phyloP scores from a whole-genome alignment of 169 alveolate genomes.

The Plasmodium vivax region DNA sequence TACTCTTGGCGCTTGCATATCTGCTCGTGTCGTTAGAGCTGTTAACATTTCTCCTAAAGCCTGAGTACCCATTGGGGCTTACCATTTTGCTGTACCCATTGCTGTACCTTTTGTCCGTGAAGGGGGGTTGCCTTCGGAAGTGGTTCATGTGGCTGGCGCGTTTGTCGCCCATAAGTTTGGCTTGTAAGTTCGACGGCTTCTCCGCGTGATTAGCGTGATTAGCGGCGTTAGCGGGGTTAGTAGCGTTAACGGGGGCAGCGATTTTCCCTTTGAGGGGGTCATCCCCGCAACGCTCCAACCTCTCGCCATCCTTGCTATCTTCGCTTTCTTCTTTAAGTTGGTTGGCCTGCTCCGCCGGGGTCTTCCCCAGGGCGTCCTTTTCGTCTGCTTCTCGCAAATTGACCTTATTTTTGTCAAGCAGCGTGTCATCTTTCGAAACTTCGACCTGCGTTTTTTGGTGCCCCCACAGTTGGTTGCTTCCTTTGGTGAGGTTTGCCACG shows the following conservation, averaged over 20 bases:
- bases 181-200: background rate
- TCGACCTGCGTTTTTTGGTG: background rate
- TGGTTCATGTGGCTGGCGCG: background rate
- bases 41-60: constrained; percentile 34
- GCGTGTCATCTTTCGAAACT: background rate
- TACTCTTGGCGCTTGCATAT: constrained; percentile 15
- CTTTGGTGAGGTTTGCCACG: background rate
- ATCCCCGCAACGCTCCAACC: background rate
- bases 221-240: no score
- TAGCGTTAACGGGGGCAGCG: background rate
- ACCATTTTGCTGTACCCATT: constrained; percentile 1
- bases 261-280: background rate
- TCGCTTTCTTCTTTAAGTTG: background rate
- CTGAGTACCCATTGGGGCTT: background rate
- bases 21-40: background rate
- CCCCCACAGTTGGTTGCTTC: background rate
- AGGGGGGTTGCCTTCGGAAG: constrained; percentile 5
- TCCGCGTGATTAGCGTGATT: background rate
- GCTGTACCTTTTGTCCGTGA: constrained; percentile 25
- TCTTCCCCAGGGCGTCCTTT: background rate
- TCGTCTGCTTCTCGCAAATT: background rate
- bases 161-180: background rate
- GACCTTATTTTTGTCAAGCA: background rate
- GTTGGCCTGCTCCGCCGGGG: background rate
- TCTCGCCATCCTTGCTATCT: background rate